phyloP scores from a whole-genome alignment of 768 basidiomycete genomes.

The Boletus coccyginus region DNA sequence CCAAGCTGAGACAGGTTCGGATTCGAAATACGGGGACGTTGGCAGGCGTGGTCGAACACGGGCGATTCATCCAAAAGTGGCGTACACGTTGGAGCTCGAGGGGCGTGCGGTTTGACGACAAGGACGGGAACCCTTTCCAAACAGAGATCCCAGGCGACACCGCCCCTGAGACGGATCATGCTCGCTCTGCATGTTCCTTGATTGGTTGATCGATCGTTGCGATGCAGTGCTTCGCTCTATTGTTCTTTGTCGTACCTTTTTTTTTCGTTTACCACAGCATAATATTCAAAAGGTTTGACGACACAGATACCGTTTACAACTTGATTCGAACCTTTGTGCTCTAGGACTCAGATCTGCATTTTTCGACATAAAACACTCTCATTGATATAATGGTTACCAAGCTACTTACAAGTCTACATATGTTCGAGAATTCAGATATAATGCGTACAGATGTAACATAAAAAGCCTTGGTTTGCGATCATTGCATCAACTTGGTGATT shows the following conservation, averaged over 20 bases:
- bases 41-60: slow-evolving; percentile 30
- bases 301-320: background rate
- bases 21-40: slow-evolving; percentile 41
- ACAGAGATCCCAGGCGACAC: background rate
- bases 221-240: background rate
- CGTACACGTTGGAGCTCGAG: slow-evolving; percentile 25
- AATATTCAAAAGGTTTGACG: background rate
- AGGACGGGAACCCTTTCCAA: slow-evolving; percentile 26
- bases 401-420: background rate
- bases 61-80: slow-evolving; percentile 29
- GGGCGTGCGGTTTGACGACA: slow-evolving; percentile 33
- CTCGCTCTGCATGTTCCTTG: background rate
- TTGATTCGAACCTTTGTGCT: background rate
- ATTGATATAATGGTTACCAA: background rate
- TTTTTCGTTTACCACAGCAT: background rate
- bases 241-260: background rate
- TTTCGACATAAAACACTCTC: background rate
- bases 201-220: background rate
- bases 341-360: background rate
- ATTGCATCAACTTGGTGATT: no score
- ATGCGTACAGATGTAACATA: background rate
- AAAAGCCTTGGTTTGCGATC: no score
- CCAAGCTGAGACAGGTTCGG: slow-evolving; percentile 36
- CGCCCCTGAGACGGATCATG: background rate
- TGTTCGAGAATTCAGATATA: background rate